Evolutionary conservation across 345 rosid genomes (phyloP), one percentile per base, ranked within the genome.

Genomic region (Lepidium sativum): DNA sequence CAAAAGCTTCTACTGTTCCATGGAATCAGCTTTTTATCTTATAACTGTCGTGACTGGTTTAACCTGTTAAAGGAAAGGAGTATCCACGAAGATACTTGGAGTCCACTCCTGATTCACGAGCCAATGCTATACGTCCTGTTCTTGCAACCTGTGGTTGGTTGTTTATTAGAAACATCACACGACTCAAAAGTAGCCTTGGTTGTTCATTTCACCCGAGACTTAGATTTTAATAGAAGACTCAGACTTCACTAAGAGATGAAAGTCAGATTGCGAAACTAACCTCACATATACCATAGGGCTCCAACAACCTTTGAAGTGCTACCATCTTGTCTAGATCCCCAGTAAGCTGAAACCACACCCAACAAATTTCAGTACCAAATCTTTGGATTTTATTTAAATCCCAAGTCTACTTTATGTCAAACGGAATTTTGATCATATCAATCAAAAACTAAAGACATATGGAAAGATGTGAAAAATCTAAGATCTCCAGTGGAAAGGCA

Each of bases 301-400:
- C 98, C 78, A 92, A 75, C 74, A 92, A 61, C 73, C 96, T 87
- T 72, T 89, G 99, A 27, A 92, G 70, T 6, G 97, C 98, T 65
- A 87, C 96, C 97, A 92, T 89, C 83, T 89, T 92, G 81, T 89
- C 81, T 56, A 89, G 70, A 78, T 87, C 97, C 71, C 96, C 98
- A 0, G 96, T 84, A 32, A 92, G 90, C 97, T 92, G 79, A 44
- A 70, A 60, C 32, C 69, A 54, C 52, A 69, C 9, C 33, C 51
- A 67, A 58, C 18, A 43, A 10, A 38, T 60, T 11, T 66, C 58
- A 59, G 17, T 3, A 59, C 14, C 43, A 66, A 43, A 51, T 27
- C 6, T 27, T 27, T 27, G 31, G 31, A 27, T 6, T 27, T 27
- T 27, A 27, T 27, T 6, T 6, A 27, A 10, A n/a, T 43, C 21